Evolutionary conservation across 768 basidiomycete species (phyloP), one percentile per base, ranked within the genome.

Genomic region (Boletus reticuloceps): DNA sequence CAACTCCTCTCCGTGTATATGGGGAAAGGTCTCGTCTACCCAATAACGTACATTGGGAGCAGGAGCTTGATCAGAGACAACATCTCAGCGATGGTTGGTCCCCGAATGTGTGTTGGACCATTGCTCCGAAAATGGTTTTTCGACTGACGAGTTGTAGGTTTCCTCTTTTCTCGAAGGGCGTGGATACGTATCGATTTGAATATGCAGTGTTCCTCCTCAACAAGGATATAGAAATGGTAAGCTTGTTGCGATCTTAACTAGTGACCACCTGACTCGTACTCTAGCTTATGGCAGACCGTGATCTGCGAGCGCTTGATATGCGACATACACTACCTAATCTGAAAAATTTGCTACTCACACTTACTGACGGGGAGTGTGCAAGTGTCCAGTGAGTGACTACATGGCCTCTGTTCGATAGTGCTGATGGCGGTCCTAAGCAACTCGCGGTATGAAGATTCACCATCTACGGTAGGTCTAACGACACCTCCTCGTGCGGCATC

Each of bases 181-280:
- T 98, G 54, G 97, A 98, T 68, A 89, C 88, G 41, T 98, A 98
- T 73, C 82, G 97, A 25, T 99, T 96, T 65, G 96, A 98, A 71
- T 99, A 98, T 75, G 97, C 87, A 5, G 96, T 98, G 5, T 98
- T 94, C 71, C 73, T 99, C 40, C 77, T 98, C 32, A 99, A 99
- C 76, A 99, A 98, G 72, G 81, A 99, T 71, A 94, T 99, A 60
- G 96, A 99, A 75, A 79, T 94, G 82, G 94, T 95, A 60, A 45
- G 63, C 7, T 38, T 47, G 19, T 36, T 50, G 38, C 27, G 31
- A 38, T 47, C 5, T 5, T 12, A 42, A 19, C 7, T 46, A n/a
- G 20, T 10, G 42, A 14, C n/a, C 22, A 29, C 16, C 44, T 63
- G 22, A 68, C 37, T 3, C 20, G 29, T 41, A 42, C 58, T 43